These are phyloP conservation scores for Pseudonectria foliicola DNA, from an alignment of 2,329 filamentous ascomycete species.

Conservation along the genomic window DNA sequence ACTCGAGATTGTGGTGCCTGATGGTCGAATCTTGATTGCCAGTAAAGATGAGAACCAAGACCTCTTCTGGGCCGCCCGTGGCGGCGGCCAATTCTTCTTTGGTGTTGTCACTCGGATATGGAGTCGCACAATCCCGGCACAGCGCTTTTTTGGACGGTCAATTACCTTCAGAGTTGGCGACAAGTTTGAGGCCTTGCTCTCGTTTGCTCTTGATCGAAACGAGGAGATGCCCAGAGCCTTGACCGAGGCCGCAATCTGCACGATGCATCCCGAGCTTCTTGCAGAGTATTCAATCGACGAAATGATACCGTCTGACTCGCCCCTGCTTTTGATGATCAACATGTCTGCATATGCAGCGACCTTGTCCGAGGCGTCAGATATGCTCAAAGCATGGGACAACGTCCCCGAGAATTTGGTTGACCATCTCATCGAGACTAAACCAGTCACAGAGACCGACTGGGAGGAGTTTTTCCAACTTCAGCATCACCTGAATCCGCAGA, in stretches of 20 bases:
- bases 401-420: background rate
- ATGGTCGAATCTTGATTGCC: conserved; percentile 35
- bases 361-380: background rate
- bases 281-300: background rate
- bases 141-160: conserved; percentile 1
- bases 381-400: conserved; percentile 1
- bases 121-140: conserved; percentile 1
- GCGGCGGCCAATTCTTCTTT: conserved; percentile 17
- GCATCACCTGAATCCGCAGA: conserved; percentile 1
- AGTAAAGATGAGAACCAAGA: conserved; percentile 34
- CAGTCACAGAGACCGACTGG: background rate
- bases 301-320: background rate
- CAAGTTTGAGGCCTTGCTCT: background rate
- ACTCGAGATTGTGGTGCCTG: conserved; percentile 39
- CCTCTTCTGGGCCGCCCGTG: conserved; percentile 37
- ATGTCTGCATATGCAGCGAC: conserved; percentile 1
- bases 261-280: background rate
- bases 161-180: background rate
- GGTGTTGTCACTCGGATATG: conserved; percentile 5
- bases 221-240: background rate
- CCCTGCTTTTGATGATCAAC: background rate
- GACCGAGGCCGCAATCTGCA: conserved; percentile 1
- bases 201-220: conserved; percentile 2
- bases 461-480: conserved; percentile 1
- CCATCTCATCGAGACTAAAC: background rate